Base-by-base conservation (phyloP, 2,329 filamentous ascomycete genomes). In the Cercospora beticola region DNA sequence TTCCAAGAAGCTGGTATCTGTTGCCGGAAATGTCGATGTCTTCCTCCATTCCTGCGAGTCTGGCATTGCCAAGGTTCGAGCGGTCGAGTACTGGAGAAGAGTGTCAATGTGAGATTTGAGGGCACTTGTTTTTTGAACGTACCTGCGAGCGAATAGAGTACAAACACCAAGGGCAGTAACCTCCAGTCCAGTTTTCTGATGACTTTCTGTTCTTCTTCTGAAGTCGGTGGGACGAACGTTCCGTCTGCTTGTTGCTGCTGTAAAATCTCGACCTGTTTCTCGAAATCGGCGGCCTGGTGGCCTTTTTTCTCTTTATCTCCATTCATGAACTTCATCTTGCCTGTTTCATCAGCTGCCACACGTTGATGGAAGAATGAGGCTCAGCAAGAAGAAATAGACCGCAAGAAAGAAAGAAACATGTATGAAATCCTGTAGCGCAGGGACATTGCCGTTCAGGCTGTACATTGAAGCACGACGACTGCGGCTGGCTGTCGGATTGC, bases 1-100 rank as follows among this genome's bases (percentile, higher is more conserved):
- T 86, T 36, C 85, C 75, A 7, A 87, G 81, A 81, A 83, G 84
- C 10, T 82, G 75, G 71, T 86, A 87, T 28, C 78, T 76, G n/a
- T 81, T 77, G 12, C 81, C 80, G n/a, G 76, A 68, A 18, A 88
- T 78, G 9, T 82, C 66, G 16, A 88, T 80, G 30, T 85, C 83
- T 56, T 82, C 76, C 62, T 69, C 49, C 78, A 82, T 79, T 7
- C 81, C 81, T 0, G 81, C 81, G 28, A 82, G 79, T 52, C 78
- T 76, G 16, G 81, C 81, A 67, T 82, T 82, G 14, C 81, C 81
- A 14, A 78, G 64, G 23, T 78, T 78, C 28, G 69, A 72, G 16
- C 76, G 71, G 68, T 78, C 77, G 12, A 78, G 72, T 9, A 78
- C 74, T 10, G 54, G 10, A 58, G 54, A 16, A 16, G 16, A 3